Evolutionary conservation across 225 moss, liverwort and hornwort species (phyloP), one percentile per base, ranked within the genome.

Genomic region (Polytrichum commune): DNA sequence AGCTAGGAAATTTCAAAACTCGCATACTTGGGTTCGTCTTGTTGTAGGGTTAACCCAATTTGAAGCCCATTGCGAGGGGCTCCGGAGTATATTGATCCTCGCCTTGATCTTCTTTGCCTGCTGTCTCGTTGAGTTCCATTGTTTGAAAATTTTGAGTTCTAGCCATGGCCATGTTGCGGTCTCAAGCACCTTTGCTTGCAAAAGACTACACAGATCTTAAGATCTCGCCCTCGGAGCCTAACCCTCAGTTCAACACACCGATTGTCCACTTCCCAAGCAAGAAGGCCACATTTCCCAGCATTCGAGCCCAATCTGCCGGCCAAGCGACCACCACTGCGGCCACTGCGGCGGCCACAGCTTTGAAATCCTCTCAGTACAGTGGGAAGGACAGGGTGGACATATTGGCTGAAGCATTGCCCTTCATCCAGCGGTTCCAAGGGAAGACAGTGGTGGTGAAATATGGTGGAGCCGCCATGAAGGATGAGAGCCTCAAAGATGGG

Each of bases 401-500:
- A 53, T 67, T 98, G 10, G 80, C 95, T 2, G 98, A 98, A 64
- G 95, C 98, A 1, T 74, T 98, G 67, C 98, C 95, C 27, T 95
- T 98, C 69, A 98, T 98, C 7, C 97, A 98, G 81, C 76, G 85
- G 46, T 98, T 98, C 55, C 95, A 93, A 53, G 87, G 90, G 72
- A 98, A 98, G 85, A 95, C 84, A 33, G 97, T 98, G 72, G 97
- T 98, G 64, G 97, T 98, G 33, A 98, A 98, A 78, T 98, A 98
- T 69, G 97, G 97, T 10, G 97, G 97, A 54, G 97, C 97, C 18
- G 97, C 97, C 19, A 98, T 98, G 97, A 98, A 98, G 75, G 97
- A 98, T 62, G 82, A 79, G 64, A 33, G 78, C 1, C 69, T 98
- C 38, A 98, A 92, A 75, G 97, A 98, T 32, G 88, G 97, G 16